These are phyloP conservation scores for Trichosporon ovoides DNA, from an alignment of 1,284 basidiomycete genomes.

Conservation along the genomic window DNA sequence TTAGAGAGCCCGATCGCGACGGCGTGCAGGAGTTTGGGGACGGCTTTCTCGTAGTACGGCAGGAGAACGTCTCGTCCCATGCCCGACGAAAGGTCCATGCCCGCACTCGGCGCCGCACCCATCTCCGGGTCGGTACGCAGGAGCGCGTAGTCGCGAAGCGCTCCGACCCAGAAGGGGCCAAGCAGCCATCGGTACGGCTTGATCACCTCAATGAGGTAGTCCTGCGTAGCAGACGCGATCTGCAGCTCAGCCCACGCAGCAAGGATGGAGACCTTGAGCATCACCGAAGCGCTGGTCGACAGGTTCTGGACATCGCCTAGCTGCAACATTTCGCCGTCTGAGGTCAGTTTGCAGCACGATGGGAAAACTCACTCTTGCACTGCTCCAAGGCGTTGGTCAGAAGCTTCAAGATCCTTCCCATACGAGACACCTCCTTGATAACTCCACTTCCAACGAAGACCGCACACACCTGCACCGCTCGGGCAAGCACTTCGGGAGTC, in stretches of 20 bases:
- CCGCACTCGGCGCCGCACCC: slow-evolving; percentile 60
- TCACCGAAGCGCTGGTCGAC: slow-evolving; percentile 88
- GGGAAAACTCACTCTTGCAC: slow-evolving; percentile 62
- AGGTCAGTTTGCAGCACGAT: background rate
- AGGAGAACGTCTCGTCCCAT: slow-evolving; percentile 84
- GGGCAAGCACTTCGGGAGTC: slow-evolving; percentile 88
- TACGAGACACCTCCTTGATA: slow-evolving; percentile 77
- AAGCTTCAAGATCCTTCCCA: slow-evolving; percentile 91
- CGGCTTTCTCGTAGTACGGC: slow-evolving; percentile 85
- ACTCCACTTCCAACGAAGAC: slow-evolving; percentile 95
- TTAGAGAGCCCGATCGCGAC: slow-evolving; percentile 72
- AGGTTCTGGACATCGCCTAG: slow-evolving; percentile 83
- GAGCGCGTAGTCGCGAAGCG: slow-evolving; percentile 84
- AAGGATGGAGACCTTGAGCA: slow-evolving; percentile 87
- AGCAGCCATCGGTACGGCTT: slow-evolving; percentile 72
- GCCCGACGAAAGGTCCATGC: slow-evolving; percentile 73
- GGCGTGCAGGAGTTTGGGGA: slow-evolving; percentile 80
- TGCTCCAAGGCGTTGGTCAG: slow-evolving; percentile 84
- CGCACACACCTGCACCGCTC: slow-evolving; percentile 89
- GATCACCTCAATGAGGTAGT: slow-evolving; percentile 75
- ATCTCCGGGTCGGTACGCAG: slow-evolving; percentile 84
- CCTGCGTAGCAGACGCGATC: slow-evolving; percentile 67
- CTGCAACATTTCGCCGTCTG: slow-evolving; percentile 74
- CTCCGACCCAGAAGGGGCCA: slow-evolving; percentile 80
- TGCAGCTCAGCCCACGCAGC: slow-evolving; percentile 95